Base-by-base conservation (phyloP, 495 filamentous ascomycete species). In the Penicillium samsonianum region DNA sequence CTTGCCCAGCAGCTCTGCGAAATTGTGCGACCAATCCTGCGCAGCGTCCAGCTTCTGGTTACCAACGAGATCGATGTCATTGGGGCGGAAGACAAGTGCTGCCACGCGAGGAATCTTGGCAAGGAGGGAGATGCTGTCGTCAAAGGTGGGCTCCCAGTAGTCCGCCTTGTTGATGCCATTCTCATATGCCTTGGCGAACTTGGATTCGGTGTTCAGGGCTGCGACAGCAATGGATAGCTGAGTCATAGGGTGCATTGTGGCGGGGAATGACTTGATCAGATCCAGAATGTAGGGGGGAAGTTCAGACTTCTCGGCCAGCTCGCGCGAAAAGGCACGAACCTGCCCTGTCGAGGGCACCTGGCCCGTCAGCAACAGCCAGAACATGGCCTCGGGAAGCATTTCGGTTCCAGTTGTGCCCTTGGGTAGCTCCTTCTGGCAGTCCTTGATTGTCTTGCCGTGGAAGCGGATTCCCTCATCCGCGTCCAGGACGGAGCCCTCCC, bases 331-430 rank as follows among this genome's bases (percentile, higher is more conserved):
- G 43, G 77, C 76, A 63, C 94, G 90, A 50, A 91, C 82, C 73
- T 98, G 94, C 35, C 73, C 71, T 23, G 86, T 87, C 3, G 88
- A 89, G 10, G 94, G 94, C 23, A 98, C 90, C 72, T 93, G 81
- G 55, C 94, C 95, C 9, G 94, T 98, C 58, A 98, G 76, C 16
- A 98, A 87, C 25, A 98, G 87, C 94, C 94, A 98, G 83, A 98
- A 98, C 94, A 98, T 98, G 68, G 92, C 87, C 75, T 98, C 94
- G 37, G 94, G 94, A 3, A 98, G 87, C 95, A 98, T 98, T 78
- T 98, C 93, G n/a, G 90, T 94, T 56, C 94, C 94, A 3, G 88
- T 84, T 53, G 84, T 90, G 51, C 92, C 94, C 79, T 96, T 97
- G 65, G 94, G 94, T 8, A 98, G 84, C 69, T 95, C 85, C 55